Conservation (phyloP, 495 filamentous ascomycete species). For the Elasticomyces elasticus region DNA sequence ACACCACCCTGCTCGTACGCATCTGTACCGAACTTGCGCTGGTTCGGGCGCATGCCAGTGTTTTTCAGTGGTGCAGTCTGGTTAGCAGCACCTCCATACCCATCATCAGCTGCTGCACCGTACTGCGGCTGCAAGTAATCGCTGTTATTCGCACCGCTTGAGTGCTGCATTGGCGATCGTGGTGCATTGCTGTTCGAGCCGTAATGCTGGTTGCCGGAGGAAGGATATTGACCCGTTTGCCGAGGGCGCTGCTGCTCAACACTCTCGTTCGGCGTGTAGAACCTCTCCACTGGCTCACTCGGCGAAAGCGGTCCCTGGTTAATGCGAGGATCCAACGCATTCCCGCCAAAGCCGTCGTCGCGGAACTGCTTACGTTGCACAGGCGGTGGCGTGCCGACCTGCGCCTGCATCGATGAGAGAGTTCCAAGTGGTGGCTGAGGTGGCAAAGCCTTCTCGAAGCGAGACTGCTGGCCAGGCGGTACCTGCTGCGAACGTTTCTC, state of each 20-base stretch:
- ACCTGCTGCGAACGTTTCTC: conserved; percentile 11
- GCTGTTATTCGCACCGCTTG: neutral
- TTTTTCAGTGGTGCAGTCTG: neutral
- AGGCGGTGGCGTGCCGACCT: neutral
- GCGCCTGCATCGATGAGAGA: too few species aligned
- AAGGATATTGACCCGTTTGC: neutral
- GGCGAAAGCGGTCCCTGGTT: conserved; percentile 5
- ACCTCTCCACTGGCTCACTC: conserved; percentile 18
- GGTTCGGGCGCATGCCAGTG: conserved; percentile 23
- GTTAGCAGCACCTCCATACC: conserved; percentile 2
- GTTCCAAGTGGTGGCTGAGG: neutral
- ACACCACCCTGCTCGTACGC: conserved; percentile 73
- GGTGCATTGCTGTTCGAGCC: neutral
- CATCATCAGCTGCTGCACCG: neutral
- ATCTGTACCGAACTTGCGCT: conserved; percentile 66
- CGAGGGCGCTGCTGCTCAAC: conserved; percentile 3
- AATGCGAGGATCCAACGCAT: conserved; percentile 7
- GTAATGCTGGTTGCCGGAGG: too few species aligned
- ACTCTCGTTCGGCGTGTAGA: conserved; percentile 15
- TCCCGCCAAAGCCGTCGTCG: conserved; percentile 17
- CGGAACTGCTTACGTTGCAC: conserved; percentile 18
- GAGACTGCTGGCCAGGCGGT: neutral
- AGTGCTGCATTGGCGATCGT: neutral
- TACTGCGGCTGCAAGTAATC: neutral
- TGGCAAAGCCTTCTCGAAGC: conserved; percentile 15